phyloP scores from a whole-genome alignment of 345 rosid genomes.

The Erysimum cheiranthoides region DNA sequence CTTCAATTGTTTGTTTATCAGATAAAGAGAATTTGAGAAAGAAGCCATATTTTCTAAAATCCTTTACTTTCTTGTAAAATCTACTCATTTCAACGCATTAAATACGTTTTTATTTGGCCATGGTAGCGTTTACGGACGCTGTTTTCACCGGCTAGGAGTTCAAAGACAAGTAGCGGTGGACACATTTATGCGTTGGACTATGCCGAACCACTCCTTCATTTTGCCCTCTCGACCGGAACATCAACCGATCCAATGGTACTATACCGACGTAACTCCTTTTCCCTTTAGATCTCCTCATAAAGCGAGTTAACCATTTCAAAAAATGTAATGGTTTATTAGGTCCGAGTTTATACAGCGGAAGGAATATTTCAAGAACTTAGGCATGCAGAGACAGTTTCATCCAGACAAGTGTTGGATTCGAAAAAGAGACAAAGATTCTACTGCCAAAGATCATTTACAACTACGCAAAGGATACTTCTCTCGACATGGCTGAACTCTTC shows the following conservation, averaged over 20 bases:
- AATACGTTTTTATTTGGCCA: slow-evolving; percentile 2
- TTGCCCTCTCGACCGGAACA: slow-evolving; percentile 68
- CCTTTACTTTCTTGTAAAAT: too few species aligned
- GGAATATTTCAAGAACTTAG: slow-evolving; percentile 61
- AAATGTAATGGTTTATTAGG: slow-evolving; percentile 46
- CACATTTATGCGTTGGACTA: slow-evolving; percentile 74
- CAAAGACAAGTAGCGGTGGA: slow-evolving; percentile 45
- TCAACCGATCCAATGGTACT: slow-evolving; percentile 61
- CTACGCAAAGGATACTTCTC: slow-evolving; percentile 65
- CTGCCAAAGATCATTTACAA: slow-evolving; percentile 59
- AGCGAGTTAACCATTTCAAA: neutral
- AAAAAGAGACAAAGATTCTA: slow-evolving; percentile 60
- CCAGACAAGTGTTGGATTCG: slow-evolving; percentile 50
- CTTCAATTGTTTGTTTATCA: neutral
- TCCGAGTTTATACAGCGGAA: slow-evolving; percentile 61
- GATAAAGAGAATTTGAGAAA: neutral
- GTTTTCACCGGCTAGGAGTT: slow-evolving; percentile 68
- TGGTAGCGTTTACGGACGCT: slow-evolving; percentile 68
- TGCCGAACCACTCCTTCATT: slow-evolving; percentile 75
- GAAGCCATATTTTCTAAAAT: too few species aligned
- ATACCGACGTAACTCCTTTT: neutral
- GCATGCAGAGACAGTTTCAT: slow-evolving; percentile 60
- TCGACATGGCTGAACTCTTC: slow-evolving; percentile 48
- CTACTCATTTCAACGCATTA: neutral
- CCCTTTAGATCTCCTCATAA: neutral